Conservation (phyloP, 2,329 filamentous ascomycete species). For the Simplicillium aogashimaense region DNA sequence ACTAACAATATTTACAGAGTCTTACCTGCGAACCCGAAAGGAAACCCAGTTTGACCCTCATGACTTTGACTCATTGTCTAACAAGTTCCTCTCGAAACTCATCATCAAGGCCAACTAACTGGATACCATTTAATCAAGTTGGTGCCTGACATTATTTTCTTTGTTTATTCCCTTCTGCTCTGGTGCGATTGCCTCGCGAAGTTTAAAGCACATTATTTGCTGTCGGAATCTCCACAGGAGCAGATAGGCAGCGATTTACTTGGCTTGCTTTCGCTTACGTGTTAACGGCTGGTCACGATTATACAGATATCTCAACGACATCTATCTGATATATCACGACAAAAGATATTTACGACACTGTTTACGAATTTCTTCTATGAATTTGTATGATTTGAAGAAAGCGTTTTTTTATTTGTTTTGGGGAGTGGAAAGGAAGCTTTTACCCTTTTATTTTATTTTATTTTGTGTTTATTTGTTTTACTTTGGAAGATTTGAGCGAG, state of each 20-base stretch:
- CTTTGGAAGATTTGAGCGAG: slow-evolving; percentile 2
- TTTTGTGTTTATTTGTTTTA: slow-evolving; percentile 16
- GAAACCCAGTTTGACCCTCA: slow-evolving; percentile 78
- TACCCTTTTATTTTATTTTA: slow-evolving; percentile 9
- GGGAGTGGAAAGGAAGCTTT: neutral
- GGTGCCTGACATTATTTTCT: slow-evolving; percentile 5
- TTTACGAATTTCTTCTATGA: slow-evolving; percentile 27
- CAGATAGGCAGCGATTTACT: neutral
- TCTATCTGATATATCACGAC: slow-evolving; percentile 18
- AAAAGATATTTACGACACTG: slow-evolving; percentile 23
- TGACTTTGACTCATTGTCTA: slow-evolving; percentile 91
- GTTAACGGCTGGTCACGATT: slow-evolving; percentile 21
- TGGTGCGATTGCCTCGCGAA: slow-evolving; percentile 9
- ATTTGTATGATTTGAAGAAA: slow-evolving; percentile 31
- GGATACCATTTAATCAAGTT: slow-evolving; percentile 1
- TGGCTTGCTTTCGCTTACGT: slow-evolving; percentile 14
- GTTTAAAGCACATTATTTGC: neutral
- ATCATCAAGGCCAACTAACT: slow-evolving; percentile 84
- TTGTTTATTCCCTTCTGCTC: slow-evolving; percentile 16
- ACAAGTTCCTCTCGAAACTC: slow-evolving; percentile 94
- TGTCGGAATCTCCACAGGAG: too few species aligned
- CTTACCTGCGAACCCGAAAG: slow-evolving; percentile 72
- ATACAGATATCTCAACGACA: slow-evolving; percentile 11
- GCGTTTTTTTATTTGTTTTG: slow-evolving; percentile 8
- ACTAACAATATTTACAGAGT: slow-evolving; percentile 44